These are phyloP conservation scores for Hansfordia pulvinata DNA, from an alignment of 2,329 filamentous ascomycete species.

Conservation along the genomic window DNA sequence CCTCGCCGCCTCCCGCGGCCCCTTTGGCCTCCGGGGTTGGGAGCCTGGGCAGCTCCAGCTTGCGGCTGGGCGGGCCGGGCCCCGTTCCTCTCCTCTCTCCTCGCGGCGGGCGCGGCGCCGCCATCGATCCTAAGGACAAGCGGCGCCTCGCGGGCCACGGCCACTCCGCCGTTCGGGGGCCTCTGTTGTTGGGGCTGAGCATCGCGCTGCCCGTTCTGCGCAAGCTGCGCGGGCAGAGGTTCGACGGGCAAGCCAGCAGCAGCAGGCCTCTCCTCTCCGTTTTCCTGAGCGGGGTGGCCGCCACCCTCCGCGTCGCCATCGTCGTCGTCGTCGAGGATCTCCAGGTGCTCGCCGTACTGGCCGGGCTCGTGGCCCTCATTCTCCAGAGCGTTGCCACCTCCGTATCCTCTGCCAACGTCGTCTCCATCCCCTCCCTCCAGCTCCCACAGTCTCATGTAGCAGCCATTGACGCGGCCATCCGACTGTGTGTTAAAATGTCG, in stretches of 20 bases:
- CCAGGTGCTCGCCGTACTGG: slow-evolving; percentile 10
- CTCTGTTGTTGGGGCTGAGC: too few species aligned
- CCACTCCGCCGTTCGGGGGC: slow-evolving; percentile 20
- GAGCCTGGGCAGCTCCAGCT: slow-evolving; percentile 10
- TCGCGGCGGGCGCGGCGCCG: slow-evolving; percentile 13
- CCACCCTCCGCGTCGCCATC: too few species aligned
- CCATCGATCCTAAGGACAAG: slow-evolving; percentile 40
- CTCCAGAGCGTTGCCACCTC: slow-evolving; percentile 19
- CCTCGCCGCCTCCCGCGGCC: slow-evolving; percentile 14
- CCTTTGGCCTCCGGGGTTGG: slow-evolving; percentile 14
- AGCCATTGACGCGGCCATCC: slow-evolving; percentile 40
- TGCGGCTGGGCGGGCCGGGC: too few species aligned
- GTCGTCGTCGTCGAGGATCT: slow-evolving; percentile 7
- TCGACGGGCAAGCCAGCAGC: too few species aligned
- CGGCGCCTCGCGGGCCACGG: slow-evolving; percentile 40
- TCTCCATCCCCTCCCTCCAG: slow-evolving; percentile 65
- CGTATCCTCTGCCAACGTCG: slow-evolving; percentile 31
- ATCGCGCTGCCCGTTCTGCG: too few species aligned
- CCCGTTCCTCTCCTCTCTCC: too few species aligned
- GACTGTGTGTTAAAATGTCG: slow-evolving; percentile 66
- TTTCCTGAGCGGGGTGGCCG: too few species aligned
- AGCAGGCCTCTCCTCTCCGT: too few species aligned
- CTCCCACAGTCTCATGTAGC: slow-evolving; percentile 84
- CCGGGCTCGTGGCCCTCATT: slow-evolving; percentile 8
- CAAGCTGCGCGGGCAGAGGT: too few species aligned